These are phyloP conservation scores for Chaetomium fimeti DNA, from an alignment of 495 filamentous ascomycete genomes.

Conservation along the genomic window DNA sequence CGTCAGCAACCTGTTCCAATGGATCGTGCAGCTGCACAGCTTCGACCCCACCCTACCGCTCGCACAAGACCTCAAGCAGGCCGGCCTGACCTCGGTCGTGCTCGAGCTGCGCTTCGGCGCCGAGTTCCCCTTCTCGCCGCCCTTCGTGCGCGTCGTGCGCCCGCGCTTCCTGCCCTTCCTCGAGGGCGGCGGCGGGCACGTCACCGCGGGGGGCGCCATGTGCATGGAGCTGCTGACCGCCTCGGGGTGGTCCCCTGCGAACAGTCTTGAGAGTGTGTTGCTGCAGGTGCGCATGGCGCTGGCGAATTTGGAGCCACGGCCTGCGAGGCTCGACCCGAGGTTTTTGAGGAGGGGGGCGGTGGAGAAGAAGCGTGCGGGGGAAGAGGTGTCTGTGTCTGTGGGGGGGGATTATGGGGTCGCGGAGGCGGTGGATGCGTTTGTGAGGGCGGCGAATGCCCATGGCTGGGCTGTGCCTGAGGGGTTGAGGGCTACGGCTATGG, in stretches of 20 bases:
- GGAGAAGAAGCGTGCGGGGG: not conserved
- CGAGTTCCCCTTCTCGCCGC: conserved; percentile 73
- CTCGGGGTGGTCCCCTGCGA: conserved; percentile 73
- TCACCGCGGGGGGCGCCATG: conserved; percentile 82
- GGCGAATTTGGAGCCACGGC: conserved; percentile 62
- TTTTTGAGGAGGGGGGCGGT: conserved; percentile 6
- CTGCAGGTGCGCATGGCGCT: conserved; percentile 81
- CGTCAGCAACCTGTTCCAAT: conserved; percentile 75
- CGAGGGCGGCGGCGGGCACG: conserved; percentile 79
- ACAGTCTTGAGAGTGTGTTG: conserved; percentile 74
- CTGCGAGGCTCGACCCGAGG: conserved; percentile 57
- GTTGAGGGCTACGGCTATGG: conserved; percentile 31
- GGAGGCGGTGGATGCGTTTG: conserved; percentile 74
- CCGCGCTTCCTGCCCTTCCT: conserved; percentile 73
- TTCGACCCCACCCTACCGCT: conserved; percentile 70
- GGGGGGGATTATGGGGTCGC: conserved; percentile 60
- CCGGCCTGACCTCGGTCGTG: conserved; percentile 63
- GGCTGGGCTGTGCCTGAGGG: conserved; percentile 59
- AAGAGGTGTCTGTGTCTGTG: not conserved
- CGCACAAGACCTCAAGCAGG: conserved; percentile 68
- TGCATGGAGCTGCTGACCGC: conserved; percentile 92
- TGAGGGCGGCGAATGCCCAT: conserved; percentile 63
- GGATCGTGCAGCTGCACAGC: conserved; percentile 88
- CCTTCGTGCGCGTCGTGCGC: conserved; percentile 80
- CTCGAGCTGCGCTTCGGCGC: conserved; percentile 77